Base-by-base conservation (phyloP, 257 asterid genomes). In the Solanum tarapatanum region DNA sequence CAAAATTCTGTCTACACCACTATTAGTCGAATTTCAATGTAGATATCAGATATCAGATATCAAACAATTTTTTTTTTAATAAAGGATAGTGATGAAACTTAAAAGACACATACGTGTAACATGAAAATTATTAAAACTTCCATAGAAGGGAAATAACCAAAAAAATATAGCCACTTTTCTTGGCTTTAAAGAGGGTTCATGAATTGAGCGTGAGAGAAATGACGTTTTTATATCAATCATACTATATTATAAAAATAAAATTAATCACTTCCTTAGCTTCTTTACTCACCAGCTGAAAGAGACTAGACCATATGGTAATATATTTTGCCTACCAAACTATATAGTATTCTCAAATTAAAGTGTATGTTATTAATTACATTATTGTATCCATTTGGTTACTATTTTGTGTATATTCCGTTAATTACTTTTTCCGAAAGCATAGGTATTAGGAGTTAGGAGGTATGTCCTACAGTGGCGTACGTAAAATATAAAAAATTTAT, bases 141-240 rank as follows among this genome's bases (percentile, higher is more conserved):
- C 24, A 75, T 9, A 32, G 72, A 13, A 83, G 90, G 86, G 68
- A 88, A 58, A 64, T 24, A 8, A 60, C 26, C 12, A 23, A 9
- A 23, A 10, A n/a, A 62, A 9, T 2, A 12, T 24, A 16, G 28
- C 23, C 12, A 2, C 82, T 37, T 88, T 87, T 83, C 88, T 89
- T 91, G 90, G 91, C 93, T 91, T 93, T 93, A 90, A 94, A 93
- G 92, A 86, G 33, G 86, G 86, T 86, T 92, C 96, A 93, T 92
- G 92, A 87, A 90, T 85, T 88, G 92, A 84, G 89, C 88, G 90
- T 91, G 95, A 90, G 28, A 89, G 86, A 79, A 72, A 87, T 88
- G 82, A 89, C 48, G 35, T 28, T 55, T 79, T 55, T 88, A 87
- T 35, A 45, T 84, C 60, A 86, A 39, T 66, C 75, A 68, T 58